Evolutionary conservation across 1,139 yeast species (phyloP).

Genomic region (Geotrichum fermentans): DNA sequence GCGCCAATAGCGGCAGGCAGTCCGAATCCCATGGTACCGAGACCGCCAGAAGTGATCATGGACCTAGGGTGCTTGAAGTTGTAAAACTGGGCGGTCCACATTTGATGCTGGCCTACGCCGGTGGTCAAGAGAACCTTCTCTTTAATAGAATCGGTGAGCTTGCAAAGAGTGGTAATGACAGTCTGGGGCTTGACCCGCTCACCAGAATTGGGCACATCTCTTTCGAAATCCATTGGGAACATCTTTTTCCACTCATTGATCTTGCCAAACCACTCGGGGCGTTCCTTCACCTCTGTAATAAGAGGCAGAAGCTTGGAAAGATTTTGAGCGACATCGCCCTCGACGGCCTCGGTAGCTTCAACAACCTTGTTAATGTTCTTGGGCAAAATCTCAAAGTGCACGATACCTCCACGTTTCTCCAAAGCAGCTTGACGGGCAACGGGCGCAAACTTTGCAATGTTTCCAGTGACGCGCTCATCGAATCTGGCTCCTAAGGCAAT

Average conservation of each 20-base stretch:
- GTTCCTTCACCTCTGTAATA: constrained; percentile 55
- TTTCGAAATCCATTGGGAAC: constrained; percentile 78
- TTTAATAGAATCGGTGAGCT: constrained; percentile 57
- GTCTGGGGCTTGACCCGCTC: constrained; percentile 91
- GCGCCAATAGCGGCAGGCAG: constrained; percentile 98
- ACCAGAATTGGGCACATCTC: constrained; percentile 51
- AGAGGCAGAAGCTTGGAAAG: constrained; percentile 68
- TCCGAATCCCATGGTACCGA: constrained; percentile 98
- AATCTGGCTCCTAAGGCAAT: constrained; percentile 95
- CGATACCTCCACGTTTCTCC: constrained; percentile 88
- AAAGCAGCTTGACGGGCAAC: constrained; percentile 83
- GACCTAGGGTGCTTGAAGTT: constrained; percentile 88
- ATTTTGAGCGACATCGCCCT: constrained; percentile 88
- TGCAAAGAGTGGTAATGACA: constrained; percentile 69
- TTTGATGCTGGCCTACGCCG: constrained; percentile 99
- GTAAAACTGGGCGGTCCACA: constrained; percentile 99
- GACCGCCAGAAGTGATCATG: constrained; percentile 94
- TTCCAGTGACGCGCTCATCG: constrained; percentile 96
- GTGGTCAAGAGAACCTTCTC: constrained; percentile 84
- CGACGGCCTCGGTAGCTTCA: constrained; percentile 93
- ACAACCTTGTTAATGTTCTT: constrained; percentile 97
- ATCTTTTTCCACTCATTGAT: constrained; percentile 77
- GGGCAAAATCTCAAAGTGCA: constrained; percentile 93
- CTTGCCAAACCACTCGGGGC: constrained; percentile 75
- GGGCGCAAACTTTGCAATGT: constrained; percentile 85